Percentiles rank a stretch among this genome's conserved stretches.
These are phyloP conservation scores for Globisporangium solare DNA, from an alignment of 352 stramenopile genomes.

Conservation along the genomic window DNA sequence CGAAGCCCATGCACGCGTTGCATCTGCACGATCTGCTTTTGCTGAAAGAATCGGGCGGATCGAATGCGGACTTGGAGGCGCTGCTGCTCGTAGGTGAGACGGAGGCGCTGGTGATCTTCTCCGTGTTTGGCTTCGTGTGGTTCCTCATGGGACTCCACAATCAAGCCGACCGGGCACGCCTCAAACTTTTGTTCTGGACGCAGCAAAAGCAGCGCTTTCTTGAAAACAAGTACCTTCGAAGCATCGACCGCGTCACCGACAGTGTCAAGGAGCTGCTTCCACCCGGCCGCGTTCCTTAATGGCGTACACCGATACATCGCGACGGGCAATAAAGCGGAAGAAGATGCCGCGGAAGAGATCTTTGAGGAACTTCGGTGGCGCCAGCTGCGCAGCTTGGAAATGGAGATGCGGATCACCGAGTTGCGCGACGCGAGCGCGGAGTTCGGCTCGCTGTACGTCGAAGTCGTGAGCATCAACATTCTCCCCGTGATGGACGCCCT, in stretches of 20 bases:
- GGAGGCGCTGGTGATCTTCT: slow-evolving; percentile 32
- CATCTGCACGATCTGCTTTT: slow-evolving; percentile 22
- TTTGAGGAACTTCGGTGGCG: slow-evolving; percentile 44
- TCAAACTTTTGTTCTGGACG: slow-evolving; percentile 22
- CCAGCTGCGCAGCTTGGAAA: slow-evolving; percentile 26
- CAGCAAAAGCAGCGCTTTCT: slow-evolving; percentile 30
- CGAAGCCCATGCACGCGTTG: slow-evolving; percentile 4
- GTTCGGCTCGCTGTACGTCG: slow-evolving; percentile 44
- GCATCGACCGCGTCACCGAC: slow-evolving; percentile 31
- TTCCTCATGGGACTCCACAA: slow-evolving; percentile 27
- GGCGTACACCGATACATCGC: slow-evolving; percentile 63
- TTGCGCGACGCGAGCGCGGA: slow-evolving; percentile 17
- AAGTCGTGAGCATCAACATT: slow-evolving; percentile 61
- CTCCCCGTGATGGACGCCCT: slow-evolving; percentile 54
- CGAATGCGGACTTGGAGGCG: background rate
- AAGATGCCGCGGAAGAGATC: slow-evolving; percentile 71
- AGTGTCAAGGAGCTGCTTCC: slow-evolving; percentile 26
- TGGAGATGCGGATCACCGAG: slow-evolving; percentile 39
- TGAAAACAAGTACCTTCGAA: slow-evolving; percentile 57
- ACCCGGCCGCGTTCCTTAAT: slow-evolving; percentile 60
- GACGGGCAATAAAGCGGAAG: slow-evolving; percentile 59
- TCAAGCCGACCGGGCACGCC: slow-evolving; percentile 26
- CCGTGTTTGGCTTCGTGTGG: slow-evolving; percentile 29
- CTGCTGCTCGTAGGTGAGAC: slow-evolving; percentile 21
- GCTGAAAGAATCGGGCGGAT: background rate